These are phyloP conservation scores for Phytophthora tentaculata DNA, from an alignment of 352 stramenopile species.

Conservation along the genomic window DNA sequence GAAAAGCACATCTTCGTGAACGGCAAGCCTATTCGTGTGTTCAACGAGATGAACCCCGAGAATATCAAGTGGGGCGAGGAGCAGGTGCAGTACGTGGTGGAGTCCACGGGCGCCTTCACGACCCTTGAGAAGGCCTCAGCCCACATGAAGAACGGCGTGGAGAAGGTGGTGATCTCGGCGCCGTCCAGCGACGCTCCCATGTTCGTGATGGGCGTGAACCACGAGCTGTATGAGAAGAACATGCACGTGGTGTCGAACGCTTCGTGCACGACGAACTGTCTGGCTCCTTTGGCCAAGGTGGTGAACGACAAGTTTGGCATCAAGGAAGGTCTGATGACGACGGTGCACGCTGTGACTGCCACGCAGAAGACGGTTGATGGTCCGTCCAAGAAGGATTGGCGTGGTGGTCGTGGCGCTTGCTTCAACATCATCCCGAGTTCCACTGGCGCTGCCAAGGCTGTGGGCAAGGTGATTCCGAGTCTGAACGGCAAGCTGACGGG, in stretches of 20 bases:
- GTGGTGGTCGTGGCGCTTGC: conserved; percentile 95
- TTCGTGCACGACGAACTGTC: conserved; percentile 99
- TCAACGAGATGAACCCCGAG: conserved; percentile 93
- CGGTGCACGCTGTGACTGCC: conserved; percentile 98
- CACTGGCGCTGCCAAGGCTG: conserved; percentile 98
- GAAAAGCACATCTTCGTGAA: conserved; percentile 92
- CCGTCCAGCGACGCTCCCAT: conserved; percentile 98
- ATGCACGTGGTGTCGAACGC: conserved; percentile 98
- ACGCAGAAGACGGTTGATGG: conserved; percentile 98
- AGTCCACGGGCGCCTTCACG: conserved; percentile 85
- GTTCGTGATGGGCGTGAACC: conserved; percentile 99
- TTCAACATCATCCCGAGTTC: conserved; percentile 99
- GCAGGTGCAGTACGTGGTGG: conserved; percentile 95
- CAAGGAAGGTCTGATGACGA: conserved; percentile 99
- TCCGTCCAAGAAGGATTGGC: conserved; percentile 99
- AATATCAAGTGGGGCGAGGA: conserved; percentile 94
- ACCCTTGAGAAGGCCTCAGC: conserved; percentile 91
- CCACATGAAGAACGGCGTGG: conserved; percentile 94
- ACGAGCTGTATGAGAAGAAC: conserved; percentile 93
- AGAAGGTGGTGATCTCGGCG: conserved; percentile 98
- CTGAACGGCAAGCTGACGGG: conserved; percentile 93
- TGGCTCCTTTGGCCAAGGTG: conserved; percentile 98
- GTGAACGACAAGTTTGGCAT: conserved; percentile 99
- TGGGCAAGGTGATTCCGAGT: conserved; percentile 98
- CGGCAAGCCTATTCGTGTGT: conserved; percentile 94